phyloP scores from a whole-genome alignment of 2,329 filamentous ascomycete genomes.

The Ustulina deusta region DNA sequence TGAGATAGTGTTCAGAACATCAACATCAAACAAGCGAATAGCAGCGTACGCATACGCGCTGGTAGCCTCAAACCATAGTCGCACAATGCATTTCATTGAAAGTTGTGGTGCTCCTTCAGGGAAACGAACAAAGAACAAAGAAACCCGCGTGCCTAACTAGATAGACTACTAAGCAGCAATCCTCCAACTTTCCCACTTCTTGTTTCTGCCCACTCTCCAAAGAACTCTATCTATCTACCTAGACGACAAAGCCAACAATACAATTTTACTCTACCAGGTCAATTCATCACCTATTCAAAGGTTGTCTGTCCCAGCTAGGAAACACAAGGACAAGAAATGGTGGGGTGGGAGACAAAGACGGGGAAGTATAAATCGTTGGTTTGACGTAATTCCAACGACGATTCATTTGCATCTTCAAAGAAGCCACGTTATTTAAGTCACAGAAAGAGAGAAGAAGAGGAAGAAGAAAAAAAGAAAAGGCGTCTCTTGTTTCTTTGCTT shows the following conservation, averaged over 20 bases:
- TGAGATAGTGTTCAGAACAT: neutral
- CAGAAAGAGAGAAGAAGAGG: constrained; percentile 10
- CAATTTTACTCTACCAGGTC: neutral
- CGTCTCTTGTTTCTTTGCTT: constrained; percentile 6
- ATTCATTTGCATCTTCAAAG: constrained; percentile 25
- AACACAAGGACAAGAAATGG: constrained; percentile 1
- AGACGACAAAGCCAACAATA: constrained; percentile 1
- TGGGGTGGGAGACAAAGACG: constrained; percentile 13
- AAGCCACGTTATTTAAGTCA: neutral
- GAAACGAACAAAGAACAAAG: constrained; percentile 2
- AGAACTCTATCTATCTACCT: neutral
- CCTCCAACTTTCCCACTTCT: neutral
- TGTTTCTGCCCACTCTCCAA: neutral
- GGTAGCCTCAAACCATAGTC: neutral
- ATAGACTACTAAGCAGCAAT: neutral
- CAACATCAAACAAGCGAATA: neutral
- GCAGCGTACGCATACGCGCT: neutral
- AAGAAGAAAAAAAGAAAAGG: neutral
- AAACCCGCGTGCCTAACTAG: neutral
- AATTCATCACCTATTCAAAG: constrained; percentile 1
- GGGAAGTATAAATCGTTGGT: neutral
- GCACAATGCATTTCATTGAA: constrained; percentile 5
- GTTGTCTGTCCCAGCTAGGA: neutral
- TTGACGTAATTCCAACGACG: neutral
- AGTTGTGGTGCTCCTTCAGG: neutral